Percentiles rank a stretch among this genome's conserved stretches.
phyloP scores from a whole-genome alignment of 306 rosid species.

The Castanea sativa region DNA sequence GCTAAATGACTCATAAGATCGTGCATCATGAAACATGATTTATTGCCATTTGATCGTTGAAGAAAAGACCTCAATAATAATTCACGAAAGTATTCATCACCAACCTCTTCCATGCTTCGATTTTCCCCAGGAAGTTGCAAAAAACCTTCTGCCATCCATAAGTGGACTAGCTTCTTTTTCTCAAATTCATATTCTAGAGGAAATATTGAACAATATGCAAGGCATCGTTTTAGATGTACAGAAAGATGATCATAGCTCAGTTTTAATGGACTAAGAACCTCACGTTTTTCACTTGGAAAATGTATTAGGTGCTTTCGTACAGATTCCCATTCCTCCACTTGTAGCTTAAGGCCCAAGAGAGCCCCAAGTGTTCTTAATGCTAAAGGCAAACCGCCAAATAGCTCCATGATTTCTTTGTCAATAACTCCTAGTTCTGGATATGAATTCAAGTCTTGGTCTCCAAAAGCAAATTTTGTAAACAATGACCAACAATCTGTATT shows the following conservation, averaged over 20 bases:
- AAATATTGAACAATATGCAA: no score
- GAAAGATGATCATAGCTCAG: no score
- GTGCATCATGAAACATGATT: background rate
- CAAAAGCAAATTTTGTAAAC: constrained; percentile 16
- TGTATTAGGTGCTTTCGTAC: no score
- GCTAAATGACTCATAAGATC: background rate
- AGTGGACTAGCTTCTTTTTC: no score
- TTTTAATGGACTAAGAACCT: no score
- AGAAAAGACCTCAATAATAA: background rate
- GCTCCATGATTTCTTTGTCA: background rate
- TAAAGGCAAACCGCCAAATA: constrained; percentile 28
- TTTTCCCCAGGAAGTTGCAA: no score
- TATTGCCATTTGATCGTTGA: background rate
- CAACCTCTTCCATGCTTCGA: background rate
- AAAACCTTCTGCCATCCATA: no score
- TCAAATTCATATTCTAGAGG: no score
- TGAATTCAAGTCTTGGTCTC: background rate
- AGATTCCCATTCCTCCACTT: no score
- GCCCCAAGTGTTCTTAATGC: constrained; percentile 25
- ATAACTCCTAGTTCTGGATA: background rate
- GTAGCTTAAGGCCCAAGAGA: background rate
- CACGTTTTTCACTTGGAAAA: no score
- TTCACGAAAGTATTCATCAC: background rate
- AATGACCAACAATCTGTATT: constrained; percentile 5
- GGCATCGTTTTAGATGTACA: no score